These are phyloP conservation scores for Agrocybe praecox DNA, from an alignment of 768 basidiomycete species.

Conservation along the genomic window DNA sequence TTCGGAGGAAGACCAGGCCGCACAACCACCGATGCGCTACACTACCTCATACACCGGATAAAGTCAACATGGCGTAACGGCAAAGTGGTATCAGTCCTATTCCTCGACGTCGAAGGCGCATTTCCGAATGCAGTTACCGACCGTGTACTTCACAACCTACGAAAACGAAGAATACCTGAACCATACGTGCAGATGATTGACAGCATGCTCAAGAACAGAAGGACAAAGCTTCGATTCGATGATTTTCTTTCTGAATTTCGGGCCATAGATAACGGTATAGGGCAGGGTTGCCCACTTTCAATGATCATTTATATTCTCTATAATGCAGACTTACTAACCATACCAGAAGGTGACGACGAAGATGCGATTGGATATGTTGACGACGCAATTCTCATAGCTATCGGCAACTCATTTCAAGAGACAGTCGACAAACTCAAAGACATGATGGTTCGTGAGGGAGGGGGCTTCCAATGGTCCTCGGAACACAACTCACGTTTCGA, in stretches of 20 bases:
- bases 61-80: slow-evolving; percentile 36
- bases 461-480: neutral
- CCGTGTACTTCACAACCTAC: slow-evolving; percentile 32
- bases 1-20: slow-evolving; percentile 41
- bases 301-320: slow-evolving; percentile 28
- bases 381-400: slow-evolving; percentile 25
- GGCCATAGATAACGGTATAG: slow-evolving; percentile 18
- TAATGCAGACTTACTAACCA: slow-evolving; percentile 21
- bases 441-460: slow-evolving; percentile 1
- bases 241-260: slow-evolving; percentile 16
- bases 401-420: slow-evolving; percentile 12
- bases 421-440: slow-evolving; percentile 3
- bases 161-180: slow-evolving; percentile 24
- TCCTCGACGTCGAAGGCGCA: slow-evolving; percentile 45
- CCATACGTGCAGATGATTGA: slow-evolving; percentile 18
- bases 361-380: slow-evolving; percentile 29
- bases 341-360: slow-evolving; percentile 4
- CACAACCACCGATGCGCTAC: slow-evolving; percentile 36
- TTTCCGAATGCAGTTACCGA: slow-evolving; percentile 40
- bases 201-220: slow-evolving; percentile 15
- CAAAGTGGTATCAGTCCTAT: slow-evolving; percentile 35
- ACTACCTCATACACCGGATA: slow-evolving; percentile 31
- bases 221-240: slow-evolving; percentile 19
- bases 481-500: slow-evolving; percentile 14
- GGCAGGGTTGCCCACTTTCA: slow-evolving; percentile 25